These are phyloP conservation scores for Kitagawia praeruptora DNA, from an alignment of 129 eudicot genomes.

Conservation along the genomic window DNA sequence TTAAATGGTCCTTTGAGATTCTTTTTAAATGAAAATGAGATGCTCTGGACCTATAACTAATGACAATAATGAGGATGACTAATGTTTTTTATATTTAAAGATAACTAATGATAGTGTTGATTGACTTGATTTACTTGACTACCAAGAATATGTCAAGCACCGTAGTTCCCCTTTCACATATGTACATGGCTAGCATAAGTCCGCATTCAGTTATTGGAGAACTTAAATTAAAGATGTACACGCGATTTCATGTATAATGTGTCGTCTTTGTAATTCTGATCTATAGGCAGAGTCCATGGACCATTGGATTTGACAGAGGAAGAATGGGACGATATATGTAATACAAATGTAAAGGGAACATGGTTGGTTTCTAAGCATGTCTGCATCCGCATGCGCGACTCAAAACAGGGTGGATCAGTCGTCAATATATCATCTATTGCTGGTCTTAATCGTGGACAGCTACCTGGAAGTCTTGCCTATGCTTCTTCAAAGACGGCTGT, in stretches of 20 bases:
- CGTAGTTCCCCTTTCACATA: not conserved
- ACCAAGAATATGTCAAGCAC: not conserved
- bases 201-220: not conserved
- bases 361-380: slow-evolving; percentile 60
- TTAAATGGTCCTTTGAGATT: not conserved
- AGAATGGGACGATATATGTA: slow-evolving; percentile 50
- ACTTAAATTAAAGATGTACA: not conserved
- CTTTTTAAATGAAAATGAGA: no score
- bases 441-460: slow-evolving; percentile 70
- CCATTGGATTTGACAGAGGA: slow-evolving; percentile 60
- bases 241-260: not conserved
- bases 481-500: slow-evolving; percentile 57
- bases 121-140: not conserved
- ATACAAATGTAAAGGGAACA: slow-evolving; percentile 55
- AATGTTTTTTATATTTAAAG: not conserved
- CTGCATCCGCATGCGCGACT: slow-evolving; percentile 61
- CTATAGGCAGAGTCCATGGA: slow-evolving; percentile 41
- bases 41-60: no score
- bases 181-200: not conserved
- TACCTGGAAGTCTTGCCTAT: slow-evolving; percentile 65
- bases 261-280: not conserved
- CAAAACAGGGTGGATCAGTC: slow-evolving; percentile 58
- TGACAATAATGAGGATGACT: not conserved
- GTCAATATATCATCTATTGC: slow-evolving; percentile 63
- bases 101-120: not conserved